A percentile compares a stretch with the other conserved stretches of the same genome.
phyloP scores from a whole-genome alignment of 1,284 basidiomycete species.

The Papiliotrema laurentii region DNA sequence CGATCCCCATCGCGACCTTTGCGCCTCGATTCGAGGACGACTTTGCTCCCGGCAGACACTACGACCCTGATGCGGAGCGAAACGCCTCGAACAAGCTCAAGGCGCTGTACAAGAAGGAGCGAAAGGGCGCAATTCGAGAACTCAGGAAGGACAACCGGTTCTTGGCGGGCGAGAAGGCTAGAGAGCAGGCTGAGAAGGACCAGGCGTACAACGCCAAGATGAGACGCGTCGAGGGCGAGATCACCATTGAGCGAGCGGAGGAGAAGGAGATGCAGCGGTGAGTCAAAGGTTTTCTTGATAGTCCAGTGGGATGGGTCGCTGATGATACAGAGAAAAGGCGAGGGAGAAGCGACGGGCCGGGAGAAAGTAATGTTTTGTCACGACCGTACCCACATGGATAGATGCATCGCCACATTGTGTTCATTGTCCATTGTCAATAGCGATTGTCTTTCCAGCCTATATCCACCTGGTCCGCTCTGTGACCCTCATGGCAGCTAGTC shows the following conservation, averaged over 20 bases:
- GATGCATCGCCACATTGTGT: too few relatives aligned
- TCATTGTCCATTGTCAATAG: too few relatives aligned
- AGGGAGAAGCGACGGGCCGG: conserved; percentile 23
- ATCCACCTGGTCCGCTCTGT: too few relatives aligned
- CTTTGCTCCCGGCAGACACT: conserved; percentile 63
- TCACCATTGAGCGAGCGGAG: conserved; percentile 89
- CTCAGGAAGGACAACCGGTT: conserved; percentile 92
- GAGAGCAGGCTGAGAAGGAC: conserved; percentile 80
- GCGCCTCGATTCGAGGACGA: conserved; percentile 89
- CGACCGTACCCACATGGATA: too few relatives aligned
- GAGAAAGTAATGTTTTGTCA: conserved; percentile 11
- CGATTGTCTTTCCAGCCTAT: too few relatives aligned
- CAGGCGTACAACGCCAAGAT: conserved; percentile 68
- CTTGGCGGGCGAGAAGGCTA: conserved; percentile 80
- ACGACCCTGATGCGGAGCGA: conserved; percentile 89
- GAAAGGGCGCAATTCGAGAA: conserved; percentile 94
- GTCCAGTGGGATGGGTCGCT: not conserved
- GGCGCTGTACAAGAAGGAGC: conserved; percentile 88
- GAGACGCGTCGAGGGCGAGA: conserved; percentile 73
- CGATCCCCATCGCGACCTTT: conserved; percentile 89
- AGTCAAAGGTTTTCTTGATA: not conserved
- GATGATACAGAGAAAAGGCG: conserved; percentile 11
- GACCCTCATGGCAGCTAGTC: too few relatives aligned
- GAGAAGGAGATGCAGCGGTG: conserved; percentile 79
- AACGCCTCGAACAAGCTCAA: conserved; percentile 83